These are phyloP conservation scores for Moringa oleifera DNA, from an alignment of 345 rosid genomes.

Conservation along the genomic window DNA sequence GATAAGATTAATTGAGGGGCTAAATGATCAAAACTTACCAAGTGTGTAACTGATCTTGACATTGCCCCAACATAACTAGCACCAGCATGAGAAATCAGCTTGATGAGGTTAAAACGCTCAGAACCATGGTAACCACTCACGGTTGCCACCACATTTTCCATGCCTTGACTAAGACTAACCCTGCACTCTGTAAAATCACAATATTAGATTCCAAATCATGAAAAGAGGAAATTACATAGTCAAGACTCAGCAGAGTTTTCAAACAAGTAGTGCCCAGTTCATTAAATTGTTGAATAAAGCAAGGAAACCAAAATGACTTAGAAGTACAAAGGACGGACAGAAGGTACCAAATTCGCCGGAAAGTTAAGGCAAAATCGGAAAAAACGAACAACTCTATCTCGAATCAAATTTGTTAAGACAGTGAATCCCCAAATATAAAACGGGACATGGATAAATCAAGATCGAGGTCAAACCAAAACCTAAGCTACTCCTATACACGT, in stretches of 20 bases:
- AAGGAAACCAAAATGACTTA: not conserved
- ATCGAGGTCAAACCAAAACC: not conserved
- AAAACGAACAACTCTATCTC: not conserved
- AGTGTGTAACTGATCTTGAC: conserved; percentile 68
- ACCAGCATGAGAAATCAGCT: conserved; percentile 60
- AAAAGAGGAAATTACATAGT: too few species aligned
- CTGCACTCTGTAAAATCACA: conserved; percentile 2
- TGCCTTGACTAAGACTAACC: conserved; percentile 33
- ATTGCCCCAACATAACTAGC: conserved; percentile 77
- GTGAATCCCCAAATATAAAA: not conserved
- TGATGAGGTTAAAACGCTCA: conserved; percentile 78
- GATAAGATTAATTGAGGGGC: too few species aligned
- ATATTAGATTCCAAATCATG: not conserved
- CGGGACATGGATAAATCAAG: not conserved
- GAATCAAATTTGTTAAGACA: not conserved
- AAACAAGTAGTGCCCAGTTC: not conserved
- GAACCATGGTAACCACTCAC: conserved; percentile 85
- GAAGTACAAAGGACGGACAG: not conserved
- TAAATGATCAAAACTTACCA: conserved; percentile 37
- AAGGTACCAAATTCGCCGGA: not conserved
- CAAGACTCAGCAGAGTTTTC: not conserved
- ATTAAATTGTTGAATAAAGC: not conserved
- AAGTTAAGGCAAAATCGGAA: not conserved
- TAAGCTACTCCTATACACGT: not conserved
- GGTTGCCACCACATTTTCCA: conserved; percentile 87